Percentiles rank a stretch among this genome's conserved stretches.
Evolutionary conservation across 805 yeast genomes (phyloP).

Genomic region (Priceomyces fermenticarens): DNA sequence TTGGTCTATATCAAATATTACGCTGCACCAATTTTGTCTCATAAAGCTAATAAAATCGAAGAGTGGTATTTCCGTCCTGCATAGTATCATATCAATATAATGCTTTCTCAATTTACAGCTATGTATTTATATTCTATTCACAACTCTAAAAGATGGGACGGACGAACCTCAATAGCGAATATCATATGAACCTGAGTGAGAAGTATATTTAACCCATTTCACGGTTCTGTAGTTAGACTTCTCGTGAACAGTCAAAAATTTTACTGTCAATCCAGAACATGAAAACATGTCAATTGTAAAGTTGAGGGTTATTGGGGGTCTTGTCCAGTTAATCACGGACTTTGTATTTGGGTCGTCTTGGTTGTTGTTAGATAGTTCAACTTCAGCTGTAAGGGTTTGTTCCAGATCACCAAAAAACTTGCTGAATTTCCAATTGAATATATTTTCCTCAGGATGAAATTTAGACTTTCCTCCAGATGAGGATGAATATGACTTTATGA

Average conservation of each 20-base stretch:
- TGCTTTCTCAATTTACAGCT: too few relatives aligned
- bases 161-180: conserved; percentile 50
- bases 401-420: conserved; percentile 68
- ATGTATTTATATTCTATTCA: background rate
- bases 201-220: conserved; percentile 83
- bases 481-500: conserved; percentile 25
- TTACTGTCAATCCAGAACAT: conserved; percentile 71
- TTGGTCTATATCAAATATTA: background rate
- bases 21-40: background rate
- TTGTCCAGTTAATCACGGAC: conserved; percentile 46
- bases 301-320: conserved; percentile 71
- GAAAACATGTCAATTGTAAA: conserved; percentile 75
- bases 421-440: conserved; percentile 66
- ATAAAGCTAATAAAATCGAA: background rate
- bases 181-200: conserved; percentile 79
- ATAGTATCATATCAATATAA: too few relatives aligned
- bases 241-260: conserved; percentile 65
- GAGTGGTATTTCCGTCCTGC: background rate
- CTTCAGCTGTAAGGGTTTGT: conserved; percentile 54
- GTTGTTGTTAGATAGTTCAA: conserved; percentile 24
- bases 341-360: conserved; percentile 12
- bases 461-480: conserved; percentile 65
- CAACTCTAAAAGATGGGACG: background rate
- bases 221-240: conserved; percentile 61
- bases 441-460: conserved; percentile 62